A percentile compares a stretch with the other conserved stretches of the same genome.
Evolutionary conservation across 2,329 filamentous ascomycete species (phyloP).

Genomic region (Magnaporthiopsis incrustans): DNA sequence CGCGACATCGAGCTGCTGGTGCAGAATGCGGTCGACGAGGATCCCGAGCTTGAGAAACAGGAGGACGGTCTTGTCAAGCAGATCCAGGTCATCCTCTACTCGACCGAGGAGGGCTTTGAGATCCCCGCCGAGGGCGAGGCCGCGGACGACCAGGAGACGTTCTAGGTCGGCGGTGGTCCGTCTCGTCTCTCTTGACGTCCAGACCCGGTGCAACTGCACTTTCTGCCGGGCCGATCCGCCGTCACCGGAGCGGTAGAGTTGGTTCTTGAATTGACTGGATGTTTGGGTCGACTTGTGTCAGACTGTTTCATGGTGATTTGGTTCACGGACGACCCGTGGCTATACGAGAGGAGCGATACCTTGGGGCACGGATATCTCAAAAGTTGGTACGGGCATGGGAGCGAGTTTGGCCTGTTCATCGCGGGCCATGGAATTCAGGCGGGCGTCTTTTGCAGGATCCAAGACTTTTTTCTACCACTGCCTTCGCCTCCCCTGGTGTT

Average conservation of each 20-base stretch:
- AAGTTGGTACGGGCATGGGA: not conserved
- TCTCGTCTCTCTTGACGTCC: not conserved
- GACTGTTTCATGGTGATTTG: not conserved
- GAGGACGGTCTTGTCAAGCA: slow-evolving; percentile 88
- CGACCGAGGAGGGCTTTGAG: slow-evolving; percentile 88
- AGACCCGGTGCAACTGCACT: not conserved
- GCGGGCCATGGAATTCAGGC: not conserved
- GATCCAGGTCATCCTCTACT: slow-evolving; percentile 95
- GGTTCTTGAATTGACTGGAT: not conserved
- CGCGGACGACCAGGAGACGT: slow-evolving; percentile 72
- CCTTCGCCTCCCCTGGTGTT: not conserved
- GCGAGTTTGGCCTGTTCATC: not conserved
- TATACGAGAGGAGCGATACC: not conserved
- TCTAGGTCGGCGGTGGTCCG: slow-evolving; percentile 33
- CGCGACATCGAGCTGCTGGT: slow-evolving; percentile 93
- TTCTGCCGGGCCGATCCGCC: not conserved
- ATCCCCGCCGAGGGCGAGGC: slow-evolving; percentile 73
- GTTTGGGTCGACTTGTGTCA: not conserved
- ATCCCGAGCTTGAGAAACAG: slow-evolving; percentile 89
- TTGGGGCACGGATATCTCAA: not conserved
- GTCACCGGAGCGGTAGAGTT: not conserved
- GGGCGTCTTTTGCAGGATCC: not conserved
- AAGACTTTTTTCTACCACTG: not conserved
- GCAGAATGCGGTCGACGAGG: slow-evolving; percentile 85
- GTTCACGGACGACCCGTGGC: not conserved